phyloP scores from a whole-genome alignment of 257 asterid genomes.

The Przewalskia tangutica region DNA sequence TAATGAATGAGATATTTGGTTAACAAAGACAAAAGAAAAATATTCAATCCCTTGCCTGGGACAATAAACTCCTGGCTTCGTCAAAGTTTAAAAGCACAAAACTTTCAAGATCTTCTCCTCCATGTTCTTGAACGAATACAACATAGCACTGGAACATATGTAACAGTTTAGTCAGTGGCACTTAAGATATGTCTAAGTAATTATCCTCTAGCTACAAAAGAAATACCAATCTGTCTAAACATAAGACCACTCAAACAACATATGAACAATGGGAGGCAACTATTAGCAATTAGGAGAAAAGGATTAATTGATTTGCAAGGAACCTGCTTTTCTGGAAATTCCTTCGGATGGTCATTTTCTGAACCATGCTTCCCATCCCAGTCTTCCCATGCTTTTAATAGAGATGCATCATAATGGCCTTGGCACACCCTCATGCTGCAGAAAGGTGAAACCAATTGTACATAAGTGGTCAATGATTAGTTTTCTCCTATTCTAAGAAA shows the following conservation, averaged over 20 bases:
- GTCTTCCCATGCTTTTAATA: slow-evolving; percentile 83
- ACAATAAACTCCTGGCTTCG: slow-evolving; percentile 78
- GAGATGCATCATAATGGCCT: slow-evolving; percentile 67
- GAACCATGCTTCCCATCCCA: slow-evolving; percentile 76
- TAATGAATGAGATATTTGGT: slow-evolving; percentile 7
- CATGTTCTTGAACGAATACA: slow-evolving; percentile 75
- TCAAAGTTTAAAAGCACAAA: slow-evolving; percentile 69
- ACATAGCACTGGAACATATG: slow-evolving; percentile 46
- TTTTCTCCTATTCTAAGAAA: neutral
- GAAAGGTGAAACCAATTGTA: neutral
- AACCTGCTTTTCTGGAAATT: slow-evolving; percentile 79
- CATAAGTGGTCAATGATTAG: neutral
- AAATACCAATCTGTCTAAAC: neutral
- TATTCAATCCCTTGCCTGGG: slow-evolving; percentile 45
- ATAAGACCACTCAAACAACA: slow-evolving; percentile 2
- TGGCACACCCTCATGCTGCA: slow-evolving; percentile 80
- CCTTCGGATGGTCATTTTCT: slow-evolving; percentile 84
- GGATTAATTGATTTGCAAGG: neutral
- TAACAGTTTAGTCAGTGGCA: neutral
- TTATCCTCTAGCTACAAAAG: neutral
- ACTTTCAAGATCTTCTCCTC: slow-evolving; percentile 89
- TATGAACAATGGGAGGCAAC: neutral
- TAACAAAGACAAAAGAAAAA: neutral
- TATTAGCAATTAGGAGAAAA: neutral
- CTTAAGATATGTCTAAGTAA: slow-evolving; percentile 1